Evolutionary conservation across 352 stramenopile species (phyloP), one percentile per base, ranked within the genome.

Genomic region (Chrysophaeum taylorii): DNA sequence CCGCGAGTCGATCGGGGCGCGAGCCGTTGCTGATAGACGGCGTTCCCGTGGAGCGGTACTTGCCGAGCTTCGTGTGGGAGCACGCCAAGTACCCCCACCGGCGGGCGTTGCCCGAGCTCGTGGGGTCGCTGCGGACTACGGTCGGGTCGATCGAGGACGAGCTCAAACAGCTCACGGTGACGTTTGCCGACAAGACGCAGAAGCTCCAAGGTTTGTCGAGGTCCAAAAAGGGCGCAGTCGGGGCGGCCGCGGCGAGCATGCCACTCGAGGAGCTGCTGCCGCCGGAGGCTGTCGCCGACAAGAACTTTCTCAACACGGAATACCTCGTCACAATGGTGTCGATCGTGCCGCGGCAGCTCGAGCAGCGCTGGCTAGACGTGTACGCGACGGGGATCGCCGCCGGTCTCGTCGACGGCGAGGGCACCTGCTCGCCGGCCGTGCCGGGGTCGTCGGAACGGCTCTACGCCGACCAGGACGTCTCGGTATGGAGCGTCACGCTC

Each of bases 31-130:
- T 71, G 33, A 73, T 87, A 37, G 73, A 71, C 33, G 69, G 53
- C 87, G 89, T 97, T 52, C 89, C 92, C 1, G 84, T 96, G 62
- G 85, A 91, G 64, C 86, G 90, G 52, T 98, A 97, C 80, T 84
- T 98, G 70, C 87, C 95, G 76, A 92, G 94, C 79, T 98, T 98
- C 78, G 92, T 91, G 48, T 98, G 93, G 94, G 94, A 98, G 76
- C 94, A 96, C 72, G 93, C 94, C 52, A 98, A 98, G 76, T 97
- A 97, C 73, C 81, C 84, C 33, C 93, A 97, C 78, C 89, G 93
- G 60, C 87, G 94, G 66, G 91, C 92, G n/a, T 79, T 98, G 29
- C 92, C 94, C 33, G 91, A 97, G 70, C 91, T 98, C 54, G 92
- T 98, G 14, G 86, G 81, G 69, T 88, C 96, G 66, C 96, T 98